A percentile compares a stretch with the other conserved stretches of the same genome.
Evolutionary conservation across 1,284 basidiomycete genomes (phyloP).

Genomic region (Tetrapyrgos nigripes): DNA sequence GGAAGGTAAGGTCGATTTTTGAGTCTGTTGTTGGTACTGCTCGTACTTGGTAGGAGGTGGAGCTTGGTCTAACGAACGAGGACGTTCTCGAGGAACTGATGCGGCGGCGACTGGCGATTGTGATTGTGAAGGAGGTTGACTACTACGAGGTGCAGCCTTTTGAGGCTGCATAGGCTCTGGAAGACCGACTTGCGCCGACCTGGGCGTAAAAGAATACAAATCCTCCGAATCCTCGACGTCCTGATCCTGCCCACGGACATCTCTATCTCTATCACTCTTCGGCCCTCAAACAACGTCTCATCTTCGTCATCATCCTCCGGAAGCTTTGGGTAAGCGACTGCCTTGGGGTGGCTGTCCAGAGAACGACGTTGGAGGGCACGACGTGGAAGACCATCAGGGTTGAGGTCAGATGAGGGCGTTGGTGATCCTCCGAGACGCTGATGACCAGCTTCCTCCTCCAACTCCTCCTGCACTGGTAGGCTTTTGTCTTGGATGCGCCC

Average conservation of each 20-base stretch:
- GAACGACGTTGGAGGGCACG: slow-evolving; percentile 28
- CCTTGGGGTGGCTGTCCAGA: background rate
- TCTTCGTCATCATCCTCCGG: slow-evolving; percentile 52
- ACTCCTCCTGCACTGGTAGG: slow-evolving; percentile 78
- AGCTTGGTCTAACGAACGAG: background rate
- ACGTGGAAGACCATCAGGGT: slow-evolving; percentile 52
- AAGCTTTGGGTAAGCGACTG: background rate
- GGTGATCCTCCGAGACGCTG: slow-evolving; percentile 43
- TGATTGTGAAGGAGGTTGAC: background rate
- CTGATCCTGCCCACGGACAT: slow-evolving; percentile 50
- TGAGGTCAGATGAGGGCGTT: slow-evolving; percentile 61
- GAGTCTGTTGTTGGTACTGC: slow-evolving; percentile 2
- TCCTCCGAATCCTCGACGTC: slow-evolving; percentile 23
- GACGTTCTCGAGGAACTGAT: background rate
- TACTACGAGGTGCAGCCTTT: background rate
- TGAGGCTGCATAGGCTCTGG: slow-evolving; percentile 47
- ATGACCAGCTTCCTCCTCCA: slow-evolving; percentile 64
- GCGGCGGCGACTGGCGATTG: background rate
- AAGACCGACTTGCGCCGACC: slow-evolving; percentile 67
- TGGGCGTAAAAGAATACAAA: slow-evolving; percentile 42
- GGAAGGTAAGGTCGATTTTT: background rate
- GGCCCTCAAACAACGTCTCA: slow-evolving; percentile 52
- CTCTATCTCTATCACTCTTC: slow-evolving; percentile 36
- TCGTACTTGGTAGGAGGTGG: background rate
- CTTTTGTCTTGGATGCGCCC: slow-evolving; percentile 74